phyloP scores from a whole-genome alignment of 2,329 filamentous ascomycete species.

The Botrytis elliptica region DNA sequence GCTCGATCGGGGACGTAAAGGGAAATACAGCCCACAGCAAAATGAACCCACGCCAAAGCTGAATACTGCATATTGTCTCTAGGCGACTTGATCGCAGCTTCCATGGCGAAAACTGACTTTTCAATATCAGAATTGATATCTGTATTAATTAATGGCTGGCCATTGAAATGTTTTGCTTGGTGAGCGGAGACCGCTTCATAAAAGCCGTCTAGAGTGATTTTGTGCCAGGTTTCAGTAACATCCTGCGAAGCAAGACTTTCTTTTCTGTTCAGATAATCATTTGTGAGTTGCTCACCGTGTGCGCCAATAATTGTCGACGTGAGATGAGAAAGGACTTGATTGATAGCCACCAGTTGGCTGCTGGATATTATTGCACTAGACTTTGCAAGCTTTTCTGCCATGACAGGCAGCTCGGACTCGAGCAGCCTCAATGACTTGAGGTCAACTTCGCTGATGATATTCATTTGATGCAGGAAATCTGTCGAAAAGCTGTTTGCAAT shows the following conservation, averaged over 20 bases:
- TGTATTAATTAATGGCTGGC: conserved; percentile 24
- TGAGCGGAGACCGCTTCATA: background rate
- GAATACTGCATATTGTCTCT: conserved; percentile 40
- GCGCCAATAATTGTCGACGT: conserved; percentile 29
- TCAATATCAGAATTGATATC: conserved; percentile 42
- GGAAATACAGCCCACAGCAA: conserved; percentile 70
- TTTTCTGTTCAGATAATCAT: background rate
- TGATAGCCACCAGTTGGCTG: conserved; percentile 49
- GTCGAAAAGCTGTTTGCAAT: conserved; percentile 50
- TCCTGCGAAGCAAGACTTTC: background rate
- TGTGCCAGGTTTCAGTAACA: background rate
- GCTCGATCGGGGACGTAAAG: conserved; percentile 84
- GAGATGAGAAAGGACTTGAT: conserved; percentile 30
- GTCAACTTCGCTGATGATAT: conserved; percentile 51
- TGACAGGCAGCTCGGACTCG: conserved; percentile 61
- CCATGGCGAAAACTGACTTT: conserved; percentile 35
- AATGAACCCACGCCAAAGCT: conserved; percentile 69
- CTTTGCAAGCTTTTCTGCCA: conserved; percentile 49
- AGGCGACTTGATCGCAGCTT: conserved; percentile 35
- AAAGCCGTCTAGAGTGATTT: background rate
- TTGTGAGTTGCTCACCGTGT: conserved; percentile 26
- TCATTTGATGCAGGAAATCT: conserved; percentile 56
- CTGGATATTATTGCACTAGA: conserved; percentile 42
- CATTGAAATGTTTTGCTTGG: background rate
- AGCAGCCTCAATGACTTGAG: conserved; percentile 62